These are phyloP conservation scores for Cordyceps cicadae DNA, from an alignment of 2,329 filamentous ascomycete species.

Conservation along the genomic window DNA sequence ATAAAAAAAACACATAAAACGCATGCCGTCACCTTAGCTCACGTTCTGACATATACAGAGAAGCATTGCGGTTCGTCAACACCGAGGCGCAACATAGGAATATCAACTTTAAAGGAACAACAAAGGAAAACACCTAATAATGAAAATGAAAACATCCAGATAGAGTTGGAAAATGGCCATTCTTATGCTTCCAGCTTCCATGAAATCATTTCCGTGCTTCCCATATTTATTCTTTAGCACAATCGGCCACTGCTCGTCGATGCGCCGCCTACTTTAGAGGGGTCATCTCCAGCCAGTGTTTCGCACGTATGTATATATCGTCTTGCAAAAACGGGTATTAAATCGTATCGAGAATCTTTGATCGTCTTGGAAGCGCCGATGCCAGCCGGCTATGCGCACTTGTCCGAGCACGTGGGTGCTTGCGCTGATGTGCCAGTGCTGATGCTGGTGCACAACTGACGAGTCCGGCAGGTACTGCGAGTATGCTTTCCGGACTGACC, in stretches of 20 bases:
- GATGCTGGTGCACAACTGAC: background rate
- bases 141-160: constrained; percentile 1
- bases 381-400: background rate
- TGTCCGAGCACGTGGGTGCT: no score
- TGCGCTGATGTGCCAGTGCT: no score
- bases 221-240: background rate
- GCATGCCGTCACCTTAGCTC: background rate
- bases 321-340: background rate
- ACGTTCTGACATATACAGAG: background rate
- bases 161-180: background rate
- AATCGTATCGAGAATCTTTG: background rate
- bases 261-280: background rate
- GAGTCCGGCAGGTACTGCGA: background rate
- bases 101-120: constrained; percentile 5
- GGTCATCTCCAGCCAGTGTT: background rate
- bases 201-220: background rate
- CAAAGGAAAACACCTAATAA: constrained; percentile 9
- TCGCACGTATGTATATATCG: background rate
- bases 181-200: background rate
- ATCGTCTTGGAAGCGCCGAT: background rate
- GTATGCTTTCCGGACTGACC: background rate
- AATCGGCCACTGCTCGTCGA: background rate
- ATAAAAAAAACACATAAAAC: background rate
- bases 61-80: background rate
- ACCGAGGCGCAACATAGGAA: constrained; percentile 4